Base-by-base conservation (phyloP, 208 protist genomes). In the Phytomonas serpens region DNA sequence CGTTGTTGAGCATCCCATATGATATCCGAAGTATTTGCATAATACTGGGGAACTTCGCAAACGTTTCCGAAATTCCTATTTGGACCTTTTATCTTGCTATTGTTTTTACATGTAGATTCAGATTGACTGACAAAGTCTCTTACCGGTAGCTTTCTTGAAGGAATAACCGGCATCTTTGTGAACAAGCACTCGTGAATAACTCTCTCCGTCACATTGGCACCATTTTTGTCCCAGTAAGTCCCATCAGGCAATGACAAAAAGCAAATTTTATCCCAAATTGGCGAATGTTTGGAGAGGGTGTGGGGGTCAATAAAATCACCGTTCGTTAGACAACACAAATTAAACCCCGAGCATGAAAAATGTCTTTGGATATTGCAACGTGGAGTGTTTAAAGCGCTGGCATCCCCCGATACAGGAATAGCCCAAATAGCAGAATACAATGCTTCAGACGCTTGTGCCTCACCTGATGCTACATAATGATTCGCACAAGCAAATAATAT, bases 271-370 rank as follows among this genome's bases (percentile, higher is more conserved):
- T 73, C 29, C 76, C 71, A 80, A 42, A 64, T 16, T 0, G 51
- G 27, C 3, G 33, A 52, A 5, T 71, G 32, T 32, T 9, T 4
- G 14, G 4, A 1, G 23, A 57, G 23, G 47, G 47, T 27, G 23
- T 27, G 11, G 23, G 47, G 47, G 47, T 27, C 47, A 9, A 27
- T 57, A 23, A 57, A 11, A 57, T 27, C 19, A 57, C 47, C 47
- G 19, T 87, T 87, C 7, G 77, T 83, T 27, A 83, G 40, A 61
- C 82, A 87, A 62, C 79, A 84, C 5, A 11, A 71, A 27, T 67
- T 73, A 31, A 83, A 72, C 13, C 82, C 82, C 2, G 79, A 80
- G 74, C 79, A 87, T 7, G 71, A 30, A 36, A 84, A 75, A 6
- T 37, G 13, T 5, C 40, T 31, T 66, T 84, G 72, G 71, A 79